These are phyloP conservation scores for Capronia coronata DNA, from an alignment of 2,329 filamentous ascomycete species.

Conservation along the genomic window DNA sequence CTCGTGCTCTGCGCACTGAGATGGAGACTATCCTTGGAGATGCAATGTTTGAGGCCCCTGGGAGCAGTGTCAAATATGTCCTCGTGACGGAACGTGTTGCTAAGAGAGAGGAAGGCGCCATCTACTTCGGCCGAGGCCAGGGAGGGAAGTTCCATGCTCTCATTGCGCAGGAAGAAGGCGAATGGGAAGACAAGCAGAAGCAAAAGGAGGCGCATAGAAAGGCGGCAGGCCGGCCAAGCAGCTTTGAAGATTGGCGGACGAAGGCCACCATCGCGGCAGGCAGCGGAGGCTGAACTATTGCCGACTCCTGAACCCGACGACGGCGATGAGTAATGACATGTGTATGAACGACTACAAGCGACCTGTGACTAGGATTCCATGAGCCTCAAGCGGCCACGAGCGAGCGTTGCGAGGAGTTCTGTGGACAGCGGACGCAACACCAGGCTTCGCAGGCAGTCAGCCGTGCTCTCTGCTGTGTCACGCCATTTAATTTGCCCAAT, in stretches of 20 bases:
- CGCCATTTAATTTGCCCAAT: no score
- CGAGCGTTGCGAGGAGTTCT: no score
- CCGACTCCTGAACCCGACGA: not conserved
- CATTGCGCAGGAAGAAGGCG: slow-evolving; percentile 46
- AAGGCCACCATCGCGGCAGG: slow-evolving; percentile 33
- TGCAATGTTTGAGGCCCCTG: slow-evolving; percentile 73
- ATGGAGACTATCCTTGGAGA: slow-evolving; percentile 73
- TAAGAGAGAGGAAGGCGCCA: slow-evolving; percentile 50
- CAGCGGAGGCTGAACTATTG: slow-evolving; percentile 28
- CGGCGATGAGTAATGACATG: not conserved
- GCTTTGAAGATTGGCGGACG: slow-evolving; percentile 43
- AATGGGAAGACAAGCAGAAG: slow-evolving; percentile 42
- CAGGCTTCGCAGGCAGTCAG: no score
- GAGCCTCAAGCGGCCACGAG: no score
- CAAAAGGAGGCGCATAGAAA: slow-evolving; percentile 27
- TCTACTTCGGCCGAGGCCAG: slow-evolving; percentile 48
- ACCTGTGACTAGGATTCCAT: not conserved
- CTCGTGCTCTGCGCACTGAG: slow-evolving; percentile 69
- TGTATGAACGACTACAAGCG: not conserved
- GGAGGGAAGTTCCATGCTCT: slow-evolving; percentile 46
- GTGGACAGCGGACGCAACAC: no score
- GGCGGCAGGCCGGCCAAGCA: slow-evolving; percentile 28
- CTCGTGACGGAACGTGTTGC: slow-evolving; percentile 66
- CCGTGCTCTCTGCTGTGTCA: no score
- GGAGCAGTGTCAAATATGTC: slow-evolving; percentile 60